Percentiles rank a stretch among this genome's conserved stretches.
phyloP scores from a whole-genome alignment of 2,329 filamentous ascomycete genomes.

The Fusarium sp. region DNA sequence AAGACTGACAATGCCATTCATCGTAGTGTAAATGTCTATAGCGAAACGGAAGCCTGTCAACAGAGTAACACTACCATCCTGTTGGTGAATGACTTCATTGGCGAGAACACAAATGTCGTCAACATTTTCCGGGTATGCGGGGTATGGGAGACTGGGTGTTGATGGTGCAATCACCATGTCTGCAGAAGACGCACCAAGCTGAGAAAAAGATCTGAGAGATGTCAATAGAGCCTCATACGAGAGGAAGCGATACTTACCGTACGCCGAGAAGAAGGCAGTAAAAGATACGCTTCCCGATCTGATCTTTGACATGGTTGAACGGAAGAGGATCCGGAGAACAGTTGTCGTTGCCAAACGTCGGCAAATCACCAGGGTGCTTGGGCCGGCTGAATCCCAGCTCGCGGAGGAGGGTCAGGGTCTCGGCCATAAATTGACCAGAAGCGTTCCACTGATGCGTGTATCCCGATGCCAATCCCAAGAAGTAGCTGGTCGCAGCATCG shows the following conservation, averaged over 20 bases:
- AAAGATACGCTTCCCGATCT: constrained; percentile 81
- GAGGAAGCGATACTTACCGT: constrained; percentile 55
- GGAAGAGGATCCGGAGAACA: constrained; percentile 53
- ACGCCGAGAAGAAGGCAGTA: constrained; percentile 83
- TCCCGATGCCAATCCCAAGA: constrained; percentile 71
- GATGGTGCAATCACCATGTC: constrained; percentile 80
- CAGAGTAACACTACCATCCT: constrained; percentile 72
- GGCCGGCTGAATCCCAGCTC: constrained; percentile 72
- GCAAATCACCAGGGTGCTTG: constrained; percentile 53
- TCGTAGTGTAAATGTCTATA: constrained; percentile 80
- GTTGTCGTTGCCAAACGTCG: constrained; percentile 52
- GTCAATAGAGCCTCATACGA: constrained; percentile 18
- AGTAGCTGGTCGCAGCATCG: constrained; percentile 77
- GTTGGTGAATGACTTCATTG: constrained; percentile 75
- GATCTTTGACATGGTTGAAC: constrained; percentile 76
- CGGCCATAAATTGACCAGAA: constrained; percentile 76
- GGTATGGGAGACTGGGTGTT: constrained; percentile 79
- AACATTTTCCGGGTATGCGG: constrained; percentile 80
- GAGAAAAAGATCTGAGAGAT: constrained; percentile 73
- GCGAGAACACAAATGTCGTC: constrained; percentile 84
- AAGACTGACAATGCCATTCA: constrained; percentile 80
- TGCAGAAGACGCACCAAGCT: constrained; percentile 75
- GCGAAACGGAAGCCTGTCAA: constrained; percentile 84
- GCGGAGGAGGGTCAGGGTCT: constrained; percentile 74
- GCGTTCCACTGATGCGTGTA: constrained; percentile 75